phyloP scores from a whole-genome alignment of 2,329 filamentous ascomycete genomes.

The Botryotinia globosa region DNA sequence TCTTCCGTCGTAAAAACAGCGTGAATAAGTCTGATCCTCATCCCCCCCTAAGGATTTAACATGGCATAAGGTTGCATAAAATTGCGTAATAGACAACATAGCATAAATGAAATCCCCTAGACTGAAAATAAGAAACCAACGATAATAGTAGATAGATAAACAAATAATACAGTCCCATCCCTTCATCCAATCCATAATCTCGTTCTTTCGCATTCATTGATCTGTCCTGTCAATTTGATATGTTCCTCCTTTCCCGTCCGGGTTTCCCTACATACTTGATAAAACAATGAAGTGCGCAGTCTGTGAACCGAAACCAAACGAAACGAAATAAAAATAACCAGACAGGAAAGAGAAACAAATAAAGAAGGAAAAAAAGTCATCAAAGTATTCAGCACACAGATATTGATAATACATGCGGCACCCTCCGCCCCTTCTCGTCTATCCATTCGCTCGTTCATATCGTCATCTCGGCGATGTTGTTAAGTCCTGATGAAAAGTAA shows the following conservation, averaged over 20 bases:
- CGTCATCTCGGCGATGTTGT: neutral
- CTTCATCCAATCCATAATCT: neutral
- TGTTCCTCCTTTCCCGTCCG: too few relatives aligned
- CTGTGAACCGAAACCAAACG: neutral
- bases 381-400: too few relatives aligned
- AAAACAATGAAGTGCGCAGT: neutral
- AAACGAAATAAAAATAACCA: neutral
- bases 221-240: neutral
- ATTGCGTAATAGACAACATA: neutral
- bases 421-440: neutral
- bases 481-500: neutral
- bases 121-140: rapidly evolving
- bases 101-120: too few relatives aligned
- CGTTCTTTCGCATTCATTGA: neutral
- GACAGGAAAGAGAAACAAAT: neutral
- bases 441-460: too few relatives aligned
- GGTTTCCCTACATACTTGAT: neutral
- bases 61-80: neutral
- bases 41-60: neutral
- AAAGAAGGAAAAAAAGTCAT: neutral
- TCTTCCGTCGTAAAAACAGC: neutral
- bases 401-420: neutral
- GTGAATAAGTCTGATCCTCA: neutral
- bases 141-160: neutral
- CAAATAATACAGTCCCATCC: neutral